Conservation (phyloP, 1,139 yeast genomes). For the Yamadazyma sp. region DNA sequence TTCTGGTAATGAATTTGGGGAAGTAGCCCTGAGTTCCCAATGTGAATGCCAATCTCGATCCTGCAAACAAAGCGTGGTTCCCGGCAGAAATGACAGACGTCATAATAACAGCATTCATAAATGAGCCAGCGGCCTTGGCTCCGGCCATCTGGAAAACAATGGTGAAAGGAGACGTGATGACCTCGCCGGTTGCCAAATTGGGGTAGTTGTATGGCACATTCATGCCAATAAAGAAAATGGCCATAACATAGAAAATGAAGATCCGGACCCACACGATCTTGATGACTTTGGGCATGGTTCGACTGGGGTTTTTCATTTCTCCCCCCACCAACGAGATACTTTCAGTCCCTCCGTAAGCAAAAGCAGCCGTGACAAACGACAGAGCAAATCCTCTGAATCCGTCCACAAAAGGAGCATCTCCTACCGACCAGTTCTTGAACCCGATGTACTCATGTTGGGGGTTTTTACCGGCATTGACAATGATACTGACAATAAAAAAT, state of each 20-base stretch:
- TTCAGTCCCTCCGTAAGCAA: slow-evolving; percentile 71
- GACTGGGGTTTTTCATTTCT: slow-evolving; percentile 59
- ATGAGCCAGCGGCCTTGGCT: slow-evolving; percentile 44
- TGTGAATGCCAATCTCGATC: slow-evolving; percentile 42
- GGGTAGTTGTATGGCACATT: slow-evolving; percentile 44
- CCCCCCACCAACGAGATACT: slow-evolving; percentile 66
- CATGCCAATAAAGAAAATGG: slow-evolving; percentile 48
- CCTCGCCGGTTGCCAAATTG: slow-evolving; percentile 36
- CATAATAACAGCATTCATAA: slow-evolving; percentile 46
- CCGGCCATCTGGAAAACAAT: slow-evolving; percentile 57
- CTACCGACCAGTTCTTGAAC: slow-evolving; percentile 37
- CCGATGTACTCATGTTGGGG: slow-evolving; percentile 36
- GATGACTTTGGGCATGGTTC: slow-evolving; percentile 57
- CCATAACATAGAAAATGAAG: slow-evolving; percentile 37
- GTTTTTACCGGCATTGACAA: slow-evolving; percentile 39
- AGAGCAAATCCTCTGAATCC: slow-evolving; percentile 42
- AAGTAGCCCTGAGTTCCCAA: slow-evolving; percentile 42
- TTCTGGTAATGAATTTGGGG: slow-evolving; percentile 34
- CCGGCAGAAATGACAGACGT: slow-evolving; percentile 49
- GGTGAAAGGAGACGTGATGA: slow-evolving; percentile 64
- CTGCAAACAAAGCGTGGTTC: slow-evolving; percentile 46
- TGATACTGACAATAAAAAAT: slow-evolving; percentile 38
- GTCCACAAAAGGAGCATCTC: slow-evolving; percentile 43
- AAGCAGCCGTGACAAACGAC: slow-evolving; percentile 54
- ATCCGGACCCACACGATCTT: slow-evolving; percentile 58